These are phyloP conservation scores for Lachnellula suecica DNA, from an alignment of 2,329 filamentous ascomycete genomes.

Conservation along the genomic window DNA sequence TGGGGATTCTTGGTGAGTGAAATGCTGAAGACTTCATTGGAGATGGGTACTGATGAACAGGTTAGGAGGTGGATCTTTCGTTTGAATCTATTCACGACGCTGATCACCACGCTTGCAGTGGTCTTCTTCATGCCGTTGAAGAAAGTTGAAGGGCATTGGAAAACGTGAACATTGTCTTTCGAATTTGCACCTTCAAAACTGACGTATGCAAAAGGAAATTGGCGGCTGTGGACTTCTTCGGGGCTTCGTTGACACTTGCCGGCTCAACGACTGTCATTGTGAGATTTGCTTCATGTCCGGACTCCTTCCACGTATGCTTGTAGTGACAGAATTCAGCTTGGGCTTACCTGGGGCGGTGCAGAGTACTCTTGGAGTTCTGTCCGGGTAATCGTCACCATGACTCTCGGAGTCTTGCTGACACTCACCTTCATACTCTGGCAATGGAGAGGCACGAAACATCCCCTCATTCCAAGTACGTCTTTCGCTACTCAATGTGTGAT, in stretches of 20 bases:
- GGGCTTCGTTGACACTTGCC: conserved; percentile 40
- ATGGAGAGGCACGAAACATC: neutral
- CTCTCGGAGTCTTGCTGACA: conserved; percentile 39
- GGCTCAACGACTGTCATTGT: conserved; percentile 45
- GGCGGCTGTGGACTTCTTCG: conserved; percentile 24
- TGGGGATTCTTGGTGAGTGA: neutral
- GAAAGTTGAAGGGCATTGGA: conserved; percentile 51
- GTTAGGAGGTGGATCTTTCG: conserved; percentile 20
- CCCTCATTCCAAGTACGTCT: neutral
- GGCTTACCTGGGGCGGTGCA: conserved; percentile 56
- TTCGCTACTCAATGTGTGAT: neutral
- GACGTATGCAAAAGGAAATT: conserved; percentile 39
- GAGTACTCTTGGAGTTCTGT: conserved; percentile 53
- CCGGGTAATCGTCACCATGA: conserved; percentile 50
- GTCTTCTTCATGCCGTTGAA: conserved; percentile 57
- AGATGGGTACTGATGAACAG: neutral
- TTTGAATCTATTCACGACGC: conserved; percentile 52
- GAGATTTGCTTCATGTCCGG: neutral
- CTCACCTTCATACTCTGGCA: neutral
- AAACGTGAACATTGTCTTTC: neutral
- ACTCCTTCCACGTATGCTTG: neutral
- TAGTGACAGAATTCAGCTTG: neutral
- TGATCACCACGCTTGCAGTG: conserved; percentile 45
- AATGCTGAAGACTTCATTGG: neutral
- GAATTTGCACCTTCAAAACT: neutral